Base-by-base conservation (phyloP, 257 asterid species). In the Penstemon barbatus region DNA sequence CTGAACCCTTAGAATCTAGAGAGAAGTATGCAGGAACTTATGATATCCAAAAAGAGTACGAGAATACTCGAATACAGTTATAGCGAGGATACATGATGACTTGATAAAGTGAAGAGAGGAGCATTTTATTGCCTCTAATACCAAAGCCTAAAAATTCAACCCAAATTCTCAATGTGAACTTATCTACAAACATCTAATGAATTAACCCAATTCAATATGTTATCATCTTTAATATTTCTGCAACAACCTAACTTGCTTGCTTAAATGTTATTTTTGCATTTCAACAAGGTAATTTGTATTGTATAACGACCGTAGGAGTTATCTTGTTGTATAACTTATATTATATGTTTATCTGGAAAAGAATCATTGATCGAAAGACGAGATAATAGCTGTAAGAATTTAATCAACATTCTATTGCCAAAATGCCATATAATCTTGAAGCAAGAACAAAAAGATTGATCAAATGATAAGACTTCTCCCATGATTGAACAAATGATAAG, bases 1-100 rank as follows among this genome's bases (percentile, higher is more conserved):
- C 57, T n/a, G 54, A 36, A 54, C 42, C 52, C 10, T 56, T 65
- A 64, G 57, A 45, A 58, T 49, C 71, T 51, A 49, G 36, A 57
- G 44, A 56, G 57, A 66, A 57, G 42, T 9, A n/a, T 8, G 69
- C 48, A 60, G 49, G 38, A 58, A 48, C 15, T 8, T 33, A 58
- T 3, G 36, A 44, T 58, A 46, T 46, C 12, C 51, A 46, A 46
- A 12, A 9, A 46, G 9, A 7, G 7, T 3, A 9, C 51, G 12
- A 46, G 51, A 3, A 46, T 7, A 46, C 12, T 46, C 51, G 2
- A 46, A 7, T 46, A 3, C 3, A 7, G 11, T 6, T 46, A 9
- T 7, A 6, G 2, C 10, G 15, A 57, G 50, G 38, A 38, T 50
- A 65, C 49, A 68, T 6, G 40, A 55, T 10, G 44, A 63, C 12